phyloP scores from a whole-genome alignment of 1,284 basidiomycete species.

The Melanopsichium pennsylvanicum region DNA sequence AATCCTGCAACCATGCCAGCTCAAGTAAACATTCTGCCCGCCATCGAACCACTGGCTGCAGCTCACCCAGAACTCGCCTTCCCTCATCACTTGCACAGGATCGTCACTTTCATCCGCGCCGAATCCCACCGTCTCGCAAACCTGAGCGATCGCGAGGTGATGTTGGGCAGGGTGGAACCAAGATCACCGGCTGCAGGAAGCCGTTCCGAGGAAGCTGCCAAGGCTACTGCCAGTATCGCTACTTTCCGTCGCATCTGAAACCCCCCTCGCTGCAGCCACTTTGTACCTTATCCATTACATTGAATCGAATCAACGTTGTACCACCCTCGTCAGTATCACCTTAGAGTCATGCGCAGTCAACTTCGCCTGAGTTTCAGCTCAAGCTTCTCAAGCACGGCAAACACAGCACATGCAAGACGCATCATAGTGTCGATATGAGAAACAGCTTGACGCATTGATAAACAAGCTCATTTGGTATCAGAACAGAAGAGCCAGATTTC shows the following conservation, averaged over 20 bases:
- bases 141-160: conserved; percentile 76
- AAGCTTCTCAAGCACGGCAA: too few relatives aligned
- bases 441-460: too few relatives aligned
- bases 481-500: neutral
- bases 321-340: too few relatives aligned
- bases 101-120: conserved; percentile 79
- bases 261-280: too few relatives aligned
- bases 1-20: conserved; percentile 29
- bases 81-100: conserved; percentile 74
- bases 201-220: conserved; percentile 16
- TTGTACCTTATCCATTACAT: neutral
- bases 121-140: conserved; percentile 79
- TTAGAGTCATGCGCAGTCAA: neutral
- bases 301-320: too few relatives aligned
- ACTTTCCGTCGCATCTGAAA: conserved; percentile 33
- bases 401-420: too few relatives aligned
- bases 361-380: neutral
- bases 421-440: too few relatives aligned
- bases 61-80: conserved; percentile 66
- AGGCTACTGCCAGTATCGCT: conserved; percentile 37
- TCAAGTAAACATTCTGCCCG: conserved; percentile 13
- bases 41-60: conserved; percentile 36
- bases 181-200: conserved; percentile 4
- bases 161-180: conserved; percentile 59
- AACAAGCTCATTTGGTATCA: conserved; percentile 1